These are phyloP conservation scores for Effrenium voratum DNA, from an alignment of 73 alveolate genomes.

Conservation along the genomic window DNA sequence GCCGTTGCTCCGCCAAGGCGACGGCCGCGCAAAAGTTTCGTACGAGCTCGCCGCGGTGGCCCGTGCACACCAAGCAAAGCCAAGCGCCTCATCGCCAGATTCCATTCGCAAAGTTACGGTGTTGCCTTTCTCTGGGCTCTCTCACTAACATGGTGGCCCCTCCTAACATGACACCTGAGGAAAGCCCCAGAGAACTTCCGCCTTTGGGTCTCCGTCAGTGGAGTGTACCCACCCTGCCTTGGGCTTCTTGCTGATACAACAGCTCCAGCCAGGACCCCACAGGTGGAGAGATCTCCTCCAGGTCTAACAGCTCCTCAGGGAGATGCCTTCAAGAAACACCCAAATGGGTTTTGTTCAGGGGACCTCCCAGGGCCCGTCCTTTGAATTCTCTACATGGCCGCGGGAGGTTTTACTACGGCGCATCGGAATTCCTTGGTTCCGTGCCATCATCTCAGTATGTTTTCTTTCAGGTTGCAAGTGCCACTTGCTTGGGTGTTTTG, in stretches of 20 bases:
- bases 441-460: no score
- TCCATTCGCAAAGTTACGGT: not conserved
- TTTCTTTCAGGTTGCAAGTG: no score
- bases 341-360: no score
- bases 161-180: not conserved
- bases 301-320: constrained; percentile 1
- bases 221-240: not conserved
- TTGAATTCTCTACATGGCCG: no score
- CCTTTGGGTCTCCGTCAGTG: no score
- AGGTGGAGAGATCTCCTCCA: constrained; percentile 2
- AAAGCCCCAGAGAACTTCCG: not conserved
- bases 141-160: not conserved
- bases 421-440: no score
- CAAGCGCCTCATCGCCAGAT: constrained; percentile 1
- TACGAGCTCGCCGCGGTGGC: constrained; percentile 15
- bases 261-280: constrained; percentile 40
- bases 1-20: constrained; percentile 28
- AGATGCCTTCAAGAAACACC: no score
- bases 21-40: constrained; percentile 54
- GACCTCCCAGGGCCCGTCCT: no score
- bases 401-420: no score
- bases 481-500: no score
- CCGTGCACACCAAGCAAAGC: constrained; percentile 57
- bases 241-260: constrained; percentile 39
- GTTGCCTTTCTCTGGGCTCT: not conserved